Evolutionary conservation across 208 protist species (phyloP).

Genomic region (Trypanosoma vivax): DNA sequence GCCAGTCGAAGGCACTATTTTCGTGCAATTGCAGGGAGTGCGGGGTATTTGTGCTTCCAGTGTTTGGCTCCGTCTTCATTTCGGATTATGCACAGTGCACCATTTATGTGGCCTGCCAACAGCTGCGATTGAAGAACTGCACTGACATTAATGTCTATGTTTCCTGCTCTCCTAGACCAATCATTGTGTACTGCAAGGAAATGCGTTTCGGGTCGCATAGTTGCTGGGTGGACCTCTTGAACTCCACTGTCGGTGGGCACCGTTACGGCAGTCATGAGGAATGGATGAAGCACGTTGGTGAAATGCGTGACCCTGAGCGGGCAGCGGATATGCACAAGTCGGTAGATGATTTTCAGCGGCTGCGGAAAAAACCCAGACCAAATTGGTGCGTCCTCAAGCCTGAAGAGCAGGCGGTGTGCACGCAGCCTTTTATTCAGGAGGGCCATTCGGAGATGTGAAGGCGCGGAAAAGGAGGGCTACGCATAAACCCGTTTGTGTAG

Average conservation of each 20-base stretch:
- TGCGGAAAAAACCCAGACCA: constrained; percentile 68
- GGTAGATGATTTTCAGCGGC: constrained; percentile 87
- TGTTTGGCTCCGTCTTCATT: constrained; percentile 77
- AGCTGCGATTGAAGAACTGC: constrained; percentile 81
- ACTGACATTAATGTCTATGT: constrained; percentile 62
- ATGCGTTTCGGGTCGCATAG: constrained; percentile 75
- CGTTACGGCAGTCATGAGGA: constrained; percentile 35
- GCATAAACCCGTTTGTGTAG: no score
- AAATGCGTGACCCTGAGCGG: constrained; percentile 28
- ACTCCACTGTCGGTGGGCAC: constrained; percentile 21
- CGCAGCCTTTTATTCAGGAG: constrained; percentile 8
- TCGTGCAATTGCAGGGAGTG: constrained; percentile 41
- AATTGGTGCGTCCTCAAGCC: constrained; percentile 64
- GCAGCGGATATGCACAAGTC: constrained; percentile 32
- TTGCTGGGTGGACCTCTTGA: constrained; percentile 63
- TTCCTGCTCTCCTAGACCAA: constrained; percentile 73
- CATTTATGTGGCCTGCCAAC: constrained; percentile 77
- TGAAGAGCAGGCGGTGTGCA: constrained; percentile 20
- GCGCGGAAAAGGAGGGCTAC: no score
- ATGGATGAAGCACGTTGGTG: constrained; percentile 58
- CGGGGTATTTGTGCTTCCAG: constrained; percentile 49
- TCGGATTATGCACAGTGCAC: constrained; percentile 53
- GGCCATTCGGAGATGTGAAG: no score
- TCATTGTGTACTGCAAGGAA: constrained; percentile 66
- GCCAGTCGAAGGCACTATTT: constrained; percentile 44